Percentiles rank a stretch among this genome's conserved stretches.
Conservation (phyloP, 139 green algal species). For the Desmodesmus armatus region DNA sequence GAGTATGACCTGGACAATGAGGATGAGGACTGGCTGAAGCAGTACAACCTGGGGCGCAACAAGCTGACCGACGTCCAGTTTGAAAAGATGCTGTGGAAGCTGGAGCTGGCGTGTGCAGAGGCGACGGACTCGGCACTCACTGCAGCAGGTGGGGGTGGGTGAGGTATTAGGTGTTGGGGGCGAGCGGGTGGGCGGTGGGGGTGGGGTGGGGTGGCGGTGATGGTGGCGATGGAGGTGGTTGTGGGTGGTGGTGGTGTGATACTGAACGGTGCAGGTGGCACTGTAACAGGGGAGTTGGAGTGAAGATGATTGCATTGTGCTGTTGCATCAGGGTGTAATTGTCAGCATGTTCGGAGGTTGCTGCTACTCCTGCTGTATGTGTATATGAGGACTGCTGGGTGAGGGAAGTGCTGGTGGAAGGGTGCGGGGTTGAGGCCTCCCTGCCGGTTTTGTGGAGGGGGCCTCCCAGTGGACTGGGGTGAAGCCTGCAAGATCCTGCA, state of each 20-base stretch:
- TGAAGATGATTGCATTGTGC: too few species aligned
- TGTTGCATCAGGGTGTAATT: too few species aligned
- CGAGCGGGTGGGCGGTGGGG: neutral
- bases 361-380: conserved; percentile 8
- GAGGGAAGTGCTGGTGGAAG: too few species aligned
- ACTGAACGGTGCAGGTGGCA: too few species aligned
- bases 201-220: neutral
- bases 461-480: too few species aligned
- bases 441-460: too few species aligned
- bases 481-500: too few species aligned
- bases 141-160: conserved; percentile 34
- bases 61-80: conserved; percentile 61
- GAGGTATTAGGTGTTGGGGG: too few species aligned
- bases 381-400: too few species aligned
- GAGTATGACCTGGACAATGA: conserved; percentile 98
- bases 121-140: conserved; percentile 69
- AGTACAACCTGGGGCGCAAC: conserved; percentile 77
- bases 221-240: neutral
- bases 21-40: conserved; percentile 91
- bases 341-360: too few species aligned
- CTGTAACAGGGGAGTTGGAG: too few species aligned
- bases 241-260: neutral
- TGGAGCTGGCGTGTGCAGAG: conserved; percentile 87
- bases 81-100: conserved; percentile 82
- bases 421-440: too few species aligned